A percentile compares a stretch with the other conserved stretches of the same genome.
These are phyloP conservation scores for Colletotrichum sublineola DNA, from an alignment of 2,329 filamentous ascomycete genomes.

Conservation along the genomic window DNA sequence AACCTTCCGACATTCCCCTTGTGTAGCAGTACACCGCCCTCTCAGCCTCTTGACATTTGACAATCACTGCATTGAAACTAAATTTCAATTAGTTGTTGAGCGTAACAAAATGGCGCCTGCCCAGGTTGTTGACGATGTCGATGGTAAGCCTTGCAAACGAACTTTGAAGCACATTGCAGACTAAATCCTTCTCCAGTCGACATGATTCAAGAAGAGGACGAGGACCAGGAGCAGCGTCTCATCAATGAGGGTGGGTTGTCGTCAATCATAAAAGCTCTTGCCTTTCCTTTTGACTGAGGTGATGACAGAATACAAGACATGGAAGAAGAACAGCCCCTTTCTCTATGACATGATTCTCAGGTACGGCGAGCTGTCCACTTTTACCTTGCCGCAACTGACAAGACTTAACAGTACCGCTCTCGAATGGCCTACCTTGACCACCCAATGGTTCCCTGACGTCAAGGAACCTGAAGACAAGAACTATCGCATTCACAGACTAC, in stretches of 20 bases:
- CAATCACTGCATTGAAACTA: not conserved
- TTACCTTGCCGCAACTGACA: constrained; percentile 18
- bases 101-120: constrained; percentile 59
- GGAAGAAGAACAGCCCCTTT: constrained; percentile 99
- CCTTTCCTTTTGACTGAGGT: not conserved
- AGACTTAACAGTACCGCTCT: constrained; percentile 77
- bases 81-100: not conserved
- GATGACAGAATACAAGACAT: constrained; percentile 92
- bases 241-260: constrained; percentile 84
- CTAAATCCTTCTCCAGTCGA: constrained; percentile 54
- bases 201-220: constrained; percentile 75
- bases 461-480: constrained; percentile 90
- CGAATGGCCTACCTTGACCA: constrained; percentile 97
- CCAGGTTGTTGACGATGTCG: constrained; percentile 63
- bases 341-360: constrained; percentile 98
- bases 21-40: constrained; percentile 13
- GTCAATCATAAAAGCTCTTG: not conserved
- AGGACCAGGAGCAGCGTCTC: constrained; percentile 83
- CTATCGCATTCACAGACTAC: constrained; percentile 86
- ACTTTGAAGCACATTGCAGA: constrained; percentile 12
- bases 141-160: constrained; percentile 53
- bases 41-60: not conserved
- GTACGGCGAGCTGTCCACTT: constrained; percentile 54
- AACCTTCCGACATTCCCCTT: constrained; percentile 19
- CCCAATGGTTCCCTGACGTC: constrained; percentile 98